Conservation (phyloP, 495 filamentous ascomycete genomes). For the Pyrenopolyporus hunteri region DNA sequence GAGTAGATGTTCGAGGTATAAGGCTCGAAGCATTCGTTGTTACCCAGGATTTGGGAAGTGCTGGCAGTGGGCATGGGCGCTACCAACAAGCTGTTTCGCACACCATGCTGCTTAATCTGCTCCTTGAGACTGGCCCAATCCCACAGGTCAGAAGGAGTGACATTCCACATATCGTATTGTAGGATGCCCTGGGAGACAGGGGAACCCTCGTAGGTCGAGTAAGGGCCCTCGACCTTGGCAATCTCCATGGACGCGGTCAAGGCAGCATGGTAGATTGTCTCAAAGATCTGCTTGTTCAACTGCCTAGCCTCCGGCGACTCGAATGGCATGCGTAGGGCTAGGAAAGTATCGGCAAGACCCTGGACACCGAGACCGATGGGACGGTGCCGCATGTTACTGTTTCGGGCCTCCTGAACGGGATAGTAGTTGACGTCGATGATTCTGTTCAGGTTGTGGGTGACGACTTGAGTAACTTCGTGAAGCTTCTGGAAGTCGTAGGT, state of each 20-base stretch:
- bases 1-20: conserved; percentile 99
- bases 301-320: conserved; percentile 91
- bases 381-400: conserved; percentile 93
- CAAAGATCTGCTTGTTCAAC: conserved; percentile 97
- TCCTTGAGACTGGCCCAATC: conserved; percentile 92
- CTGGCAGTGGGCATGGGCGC: conserved; percentile 98
- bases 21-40: conserved; percentile 99
- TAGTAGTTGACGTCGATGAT: conserved; percentile 98
- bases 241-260: conserved; percentile 87
- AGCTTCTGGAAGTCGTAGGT: conserved; percentile 94
- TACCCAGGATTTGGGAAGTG: conserved; percentile 94
- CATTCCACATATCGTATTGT: conserved; percentile 98
- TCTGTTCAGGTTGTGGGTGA: conserved; percentile 93
- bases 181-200: conserved; percentile 94
- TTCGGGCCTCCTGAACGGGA: conserved; percentile 88
- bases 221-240: conserved; percentile 80
- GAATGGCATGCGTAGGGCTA: conserved; percentile 94
- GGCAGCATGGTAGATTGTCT: conserved; percentile 98
- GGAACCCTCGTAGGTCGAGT: conserved; percentile 89
- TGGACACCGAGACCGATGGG: conserved; percentile 96
- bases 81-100: conserved; percentile 92
- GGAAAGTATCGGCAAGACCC: conserved; percentile 98
- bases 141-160: conserved; percentile 92
- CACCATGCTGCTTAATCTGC: conserved; percentile 86
- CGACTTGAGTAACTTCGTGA: conserved; percentile 87